Conservation (phyloP, 192 early-diverging fungal species). For the Coemansia sp. region DNA sequence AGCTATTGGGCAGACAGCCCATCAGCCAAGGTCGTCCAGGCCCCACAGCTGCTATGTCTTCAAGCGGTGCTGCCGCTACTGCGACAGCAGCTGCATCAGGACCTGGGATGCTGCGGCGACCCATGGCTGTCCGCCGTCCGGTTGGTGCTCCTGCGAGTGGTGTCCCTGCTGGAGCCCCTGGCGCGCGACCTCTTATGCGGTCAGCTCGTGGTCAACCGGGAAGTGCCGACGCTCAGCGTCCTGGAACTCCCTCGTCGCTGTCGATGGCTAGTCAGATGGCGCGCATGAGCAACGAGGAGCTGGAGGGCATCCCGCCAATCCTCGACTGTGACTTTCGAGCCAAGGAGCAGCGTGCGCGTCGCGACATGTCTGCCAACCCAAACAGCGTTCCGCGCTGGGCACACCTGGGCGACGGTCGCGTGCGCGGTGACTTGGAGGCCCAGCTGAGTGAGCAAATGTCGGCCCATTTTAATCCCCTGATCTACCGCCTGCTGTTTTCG, state of each 20-base stretch:
- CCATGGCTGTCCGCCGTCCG: conserved; percentile 47
- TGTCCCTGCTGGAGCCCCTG: conserved; percentile 1
- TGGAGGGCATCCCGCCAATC: conserved; percentile 56
- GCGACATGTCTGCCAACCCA: conserved; percentile 67
- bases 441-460: conserved; percentile 64
- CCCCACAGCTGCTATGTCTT: not conserved
- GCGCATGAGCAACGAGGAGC: conserved; percentile 49
- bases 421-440: conserved; percentile 35
- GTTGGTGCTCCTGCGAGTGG: conserved; percentile 10
- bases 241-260: conserved; percentile 21
- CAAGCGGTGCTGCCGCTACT: not conserved
- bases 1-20: conserved; percentile 39
- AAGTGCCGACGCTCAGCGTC: conserved; percentile 19
- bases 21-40: not conserved
- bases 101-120: conserved; percentile 45
- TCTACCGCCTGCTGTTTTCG: conserved; percentile 69
- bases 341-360: conserved; percentile 69
- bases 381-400: conserved; percentile 62
- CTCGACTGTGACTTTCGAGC: conserved; percentile 62
- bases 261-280: conserved; percentile 30
- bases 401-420: conserved; percentile 36
- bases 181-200: conserved; percentile 16
- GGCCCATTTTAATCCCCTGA: conserved; percentile 57
- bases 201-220: conserved; percentile 15
- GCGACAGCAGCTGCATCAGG: not conserved